phyloP scores from a whole-genome alignment of 129 eudicot species.

The Chrysanthemum lavandulifolium region DNA sequence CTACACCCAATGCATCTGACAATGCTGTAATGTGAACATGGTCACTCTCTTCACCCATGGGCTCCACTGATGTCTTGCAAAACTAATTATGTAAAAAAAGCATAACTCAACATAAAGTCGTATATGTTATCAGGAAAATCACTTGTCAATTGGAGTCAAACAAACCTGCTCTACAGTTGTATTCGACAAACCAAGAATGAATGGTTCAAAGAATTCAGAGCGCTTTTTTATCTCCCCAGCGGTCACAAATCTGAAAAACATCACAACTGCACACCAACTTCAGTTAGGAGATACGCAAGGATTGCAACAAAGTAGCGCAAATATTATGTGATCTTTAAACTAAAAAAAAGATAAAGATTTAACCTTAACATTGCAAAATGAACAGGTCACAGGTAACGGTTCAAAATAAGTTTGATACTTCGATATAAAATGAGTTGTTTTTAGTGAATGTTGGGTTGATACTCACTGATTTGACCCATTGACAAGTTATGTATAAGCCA shows the following conservation, averaged over 20 bases:
- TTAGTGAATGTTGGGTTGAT: no score
- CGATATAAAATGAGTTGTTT: no score
- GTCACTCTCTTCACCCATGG: slow-evolving; percentile 99
- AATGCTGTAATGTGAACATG: slow-evolving; percentile 94
- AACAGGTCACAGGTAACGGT: no score
- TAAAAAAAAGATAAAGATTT: no score
- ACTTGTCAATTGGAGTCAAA: slow-evolving; percentile 8
- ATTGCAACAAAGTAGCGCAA: no score
- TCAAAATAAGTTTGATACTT: no score
- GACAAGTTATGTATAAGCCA: not conserved
- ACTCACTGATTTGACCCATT: not conserved
- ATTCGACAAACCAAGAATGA: slow-evolving; percentile 76
- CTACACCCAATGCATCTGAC: slow-evolving; percentile 84
- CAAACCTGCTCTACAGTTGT: slow-evolving; percentile 90
- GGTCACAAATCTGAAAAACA: slow-evolving; percentile 94
- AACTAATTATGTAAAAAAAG: slow-evolving; percentile 43
- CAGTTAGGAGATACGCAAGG: slow-evolving; percentile 20
- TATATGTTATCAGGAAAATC: not conserved
- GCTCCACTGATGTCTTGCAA: slow-evolving; percentile 96
- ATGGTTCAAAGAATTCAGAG: slow-evolving; percentile 89
- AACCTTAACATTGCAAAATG: no score
- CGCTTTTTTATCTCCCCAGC: slow-evolving; percentile 87
- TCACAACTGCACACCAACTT: slow-evolving; percentile 60
- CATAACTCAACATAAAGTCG: not conserved
- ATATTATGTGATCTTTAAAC: no score